Conservation (phyloP, 805 yeast genomes). For the Cyberlindnera bimundalis region DNA sequence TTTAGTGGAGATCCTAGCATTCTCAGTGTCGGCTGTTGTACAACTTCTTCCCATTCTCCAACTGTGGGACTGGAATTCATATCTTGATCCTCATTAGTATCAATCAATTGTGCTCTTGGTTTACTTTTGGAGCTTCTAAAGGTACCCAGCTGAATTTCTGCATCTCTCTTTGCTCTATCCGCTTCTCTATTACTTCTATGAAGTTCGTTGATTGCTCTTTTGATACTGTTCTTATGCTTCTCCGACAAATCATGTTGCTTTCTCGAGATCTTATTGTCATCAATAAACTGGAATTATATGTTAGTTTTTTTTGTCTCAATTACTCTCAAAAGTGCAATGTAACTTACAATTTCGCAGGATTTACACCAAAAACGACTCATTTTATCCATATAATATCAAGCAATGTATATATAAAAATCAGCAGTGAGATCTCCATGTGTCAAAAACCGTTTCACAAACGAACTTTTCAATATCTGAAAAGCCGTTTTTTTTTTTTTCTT, state of each 20-base stretch:
- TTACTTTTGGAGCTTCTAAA: no score
- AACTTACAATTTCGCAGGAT: conserved; percentile 34
- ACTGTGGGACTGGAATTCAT: conserved; percentile 4
- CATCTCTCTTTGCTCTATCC: conserved; percentile 14
- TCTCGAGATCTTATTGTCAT: conserved; percentile 32
- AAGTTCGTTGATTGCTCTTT: conserved; percentile 25
- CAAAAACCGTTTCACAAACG: no score
- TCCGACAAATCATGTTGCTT: conserved; percentile 33
- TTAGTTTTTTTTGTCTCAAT: no score
- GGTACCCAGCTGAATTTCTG: conserved; percentile 13
- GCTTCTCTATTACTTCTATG: conserved; percentile 26
- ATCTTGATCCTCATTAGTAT: no score
- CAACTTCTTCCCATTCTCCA: conserved; percentile 20
- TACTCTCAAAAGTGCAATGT: background rate
- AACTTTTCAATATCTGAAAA: no score
- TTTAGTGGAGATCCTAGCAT: conserved; percentile 6
- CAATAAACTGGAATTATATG: conserved; percentile 31
- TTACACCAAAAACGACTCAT: conserved; percentile 26
- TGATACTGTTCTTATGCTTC: conserved; percentile 29
- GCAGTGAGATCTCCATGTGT: no score
- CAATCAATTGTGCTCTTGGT: no score
- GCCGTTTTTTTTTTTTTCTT: no score
- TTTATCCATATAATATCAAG: no score
- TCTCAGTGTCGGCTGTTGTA: background rate
- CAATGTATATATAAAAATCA: no score